Conservation (phyloP, 495 filamentous ascomycete species). For the Aspergillus indologenus region DNA sequence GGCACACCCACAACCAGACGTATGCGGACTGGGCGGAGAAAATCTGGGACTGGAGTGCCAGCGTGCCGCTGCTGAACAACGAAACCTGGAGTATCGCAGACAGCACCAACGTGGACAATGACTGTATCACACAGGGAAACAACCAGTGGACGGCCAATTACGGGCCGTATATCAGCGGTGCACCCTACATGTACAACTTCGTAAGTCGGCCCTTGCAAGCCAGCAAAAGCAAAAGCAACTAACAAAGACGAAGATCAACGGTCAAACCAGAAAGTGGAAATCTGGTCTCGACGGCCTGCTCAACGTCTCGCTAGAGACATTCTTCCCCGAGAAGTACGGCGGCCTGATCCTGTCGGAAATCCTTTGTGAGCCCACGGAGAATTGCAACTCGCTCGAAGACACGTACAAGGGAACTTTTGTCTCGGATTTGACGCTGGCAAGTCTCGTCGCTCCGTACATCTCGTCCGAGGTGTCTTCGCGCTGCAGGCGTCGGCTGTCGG, state of each 20-base stretch:
- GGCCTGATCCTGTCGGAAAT: slow-evolving; percentile 61
- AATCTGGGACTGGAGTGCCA: slow-evolving; percentile 65
- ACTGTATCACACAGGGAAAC: slow-evolving; percentile 58
- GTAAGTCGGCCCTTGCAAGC: slow-evolving; percentile 30
- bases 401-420: slow-evolving; percentile 74
- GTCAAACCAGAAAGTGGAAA: slow-evolving; percentile 50
- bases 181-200: slow-evolving; percentile 75
- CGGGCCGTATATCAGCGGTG: slow-evolving; percentile 69
- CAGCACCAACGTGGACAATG: slow-evolving; percentile 52
- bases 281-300: slow-evolving; percentile 53
- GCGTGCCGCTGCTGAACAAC: slow-evolving; percentile 51
- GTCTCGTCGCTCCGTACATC: slow-evolving; percentile 65
- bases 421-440: slow-evolving; percentile 63
- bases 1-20: slow-evolving; percentile 72
- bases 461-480: slow-evolving; percentile 52
- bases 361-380: slow-evolving; percentile 60
- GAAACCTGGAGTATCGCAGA: slow-evolving; percentile 60
- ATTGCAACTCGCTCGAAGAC: slow-evolving; percentile 67
- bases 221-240: slow-evolving; percentile 6
- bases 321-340: slow-evolving; percentile 55
- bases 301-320: slow-evolving; percentile 38
- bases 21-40: slow-evolving; percentile 74
- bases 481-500: slow-evolving; percentile 54
- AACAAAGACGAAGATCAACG: slow-evolving; percentile 36
- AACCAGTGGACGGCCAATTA: slow-evolving; percentile 77